These are phyloP conservation scores for Laetiporus sulphureus DNA, from an alignment of 1,284 basidiomycete species.

Conservation along the genomic window DNA sequence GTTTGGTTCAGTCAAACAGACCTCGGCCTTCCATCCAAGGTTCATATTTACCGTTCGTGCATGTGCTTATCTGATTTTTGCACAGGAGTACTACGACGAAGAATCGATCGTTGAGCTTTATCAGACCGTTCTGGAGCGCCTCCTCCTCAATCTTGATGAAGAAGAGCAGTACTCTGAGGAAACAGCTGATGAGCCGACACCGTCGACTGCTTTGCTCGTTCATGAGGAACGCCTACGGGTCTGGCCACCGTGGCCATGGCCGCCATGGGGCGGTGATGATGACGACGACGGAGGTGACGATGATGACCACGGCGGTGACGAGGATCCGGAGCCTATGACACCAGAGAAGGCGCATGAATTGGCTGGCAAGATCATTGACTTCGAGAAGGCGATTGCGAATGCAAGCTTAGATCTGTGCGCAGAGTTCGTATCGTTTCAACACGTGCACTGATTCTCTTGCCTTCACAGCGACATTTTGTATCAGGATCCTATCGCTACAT, in stretches of 20 bases:
- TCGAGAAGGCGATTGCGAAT: constrained; percentile 79
- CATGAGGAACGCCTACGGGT: constrained; percentile 53
- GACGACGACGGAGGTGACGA: constrained; percentile 53
- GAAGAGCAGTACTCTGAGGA: constrained; percentile 31
- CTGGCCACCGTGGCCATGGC: constrained; percentile 88
- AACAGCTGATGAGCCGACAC: constrained; percentile 1
- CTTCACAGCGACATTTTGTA: constrained; percentile 49
- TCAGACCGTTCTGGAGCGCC: constrained; percentile 58
- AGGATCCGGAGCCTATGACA: constrained; percentile 35
- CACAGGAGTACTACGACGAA: constrained; percentile 92
- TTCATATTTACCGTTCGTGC: too few species aligned
- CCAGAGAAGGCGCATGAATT: constrained; percentile 51
- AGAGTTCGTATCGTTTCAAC: neutral
- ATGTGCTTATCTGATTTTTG: too few species aligned
- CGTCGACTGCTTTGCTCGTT: constrained; percentile 28
- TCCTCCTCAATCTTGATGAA: constrained; percentile 59
- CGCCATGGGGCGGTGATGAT: constrained; percentile 65
- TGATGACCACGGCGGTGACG: constrained; percentile 27
- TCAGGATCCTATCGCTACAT: constrained; percentile 81
- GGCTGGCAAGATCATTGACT: constrained; percentile 69
- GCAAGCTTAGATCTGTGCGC: constrained; percentile 72
- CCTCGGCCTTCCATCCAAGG: constrained; percentile 87
- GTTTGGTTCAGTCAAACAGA: constrained; percentile 83
- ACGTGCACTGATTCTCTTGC: neutral
- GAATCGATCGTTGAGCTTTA: constrained; percentile 67